Percentiles rank a stretch among this genome's conserved stretches.
These are phyloP conservation scores for Achaetomium macrosporum DNA, from an alignment of 2,329 filamentous ascomycete genomes.

Conservation along the genomic window DNA sequence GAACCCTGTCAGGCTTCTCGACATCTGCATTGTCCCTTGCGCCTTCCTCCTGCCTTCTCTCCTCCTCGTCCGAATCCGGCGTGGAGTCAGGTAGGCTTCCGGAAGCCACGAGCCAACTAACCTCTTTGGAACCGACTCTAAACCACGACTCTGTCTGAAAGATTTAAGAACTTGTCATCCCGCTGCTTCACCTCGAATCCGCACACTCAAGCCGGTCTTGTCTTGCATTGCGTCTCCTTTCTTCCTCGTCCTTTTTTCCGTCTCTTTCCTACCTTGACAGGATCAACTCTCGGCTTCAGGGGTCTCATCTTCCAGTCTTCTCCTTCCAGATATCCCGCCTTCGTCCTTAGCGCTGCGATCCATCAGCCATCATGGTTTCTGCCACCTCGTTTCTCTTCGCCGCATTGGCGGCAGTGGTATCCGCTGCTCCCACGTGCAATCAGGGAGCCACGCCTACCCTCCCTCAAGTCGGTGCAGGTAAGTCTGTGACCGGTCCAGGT, in stretches of 20 bases:
- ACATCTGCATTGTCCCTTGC: slow-evolving; percentile 10
- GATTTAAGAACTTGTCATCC: slow-evolving; percentile 19
- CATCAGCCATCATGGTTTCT: slow-evolving; percentile 22
- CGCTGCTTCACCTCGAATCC: slow-evolving; percentile 10
- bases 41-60: slow-evolving; percentile 13
- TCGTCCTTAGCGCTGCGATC: not conserved
- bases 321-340: not conserved
- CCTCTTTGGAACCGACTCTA: slow-evolving; percentile 2
- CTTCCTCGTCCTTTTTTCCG: not conserved
- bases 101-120: slow-evolving; percentile 11
- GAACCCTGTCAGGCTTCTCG: slow-evolving; percentile 17
- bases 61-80: slow-evolving; percentile 7
- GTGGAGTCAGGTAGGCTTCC: slow-evolving; percentile 10
- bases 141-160: slow-evolving; percentile 7
- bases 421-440: slow-evolving; percentile 17
- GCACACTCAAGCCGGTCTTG: slow-evolving; percentile 2
- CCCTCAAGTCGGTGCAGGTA: slow-evolving; percentile 19
- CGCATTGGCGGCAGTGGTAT: slow-evolving; percentile 20
- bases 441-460: slow-evolving; percentile 16
- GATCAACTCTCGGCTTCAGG: not conserved
- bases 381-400: slow-evolving; percentile 17
- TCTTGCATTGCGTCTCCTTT: slow-evolving; percentile 11
- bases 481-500: not conserved
- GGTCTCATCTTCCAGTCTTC: not conserved
- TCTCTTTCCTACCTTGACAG: not conserved